Base-by-base conservation (phyloP, 371 early-diverging fungal species). In the Apophysomyces sp. region DNA sequence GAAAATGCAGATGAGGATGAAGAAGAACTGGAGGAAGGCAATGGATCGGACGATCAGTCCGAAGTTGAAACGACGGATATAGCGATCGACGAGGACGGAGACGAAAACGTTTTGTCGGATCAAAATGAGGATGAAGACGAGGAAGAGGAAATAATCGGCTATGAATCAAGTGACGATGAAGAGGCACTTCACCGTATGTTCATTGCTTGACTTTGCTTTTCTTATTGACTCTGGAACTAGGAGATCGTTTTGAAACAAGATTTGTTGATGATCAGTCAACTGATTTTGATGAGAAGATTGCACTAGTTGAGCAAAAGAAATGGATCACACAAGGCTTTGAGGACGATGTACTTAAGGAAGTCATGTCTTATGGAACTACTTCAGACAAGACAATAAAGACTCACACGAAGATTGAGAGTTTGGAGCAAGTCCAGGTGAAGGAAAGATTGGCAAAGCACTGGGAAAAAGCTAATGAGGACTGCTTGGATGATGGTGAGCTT, bases 251-350 rank as follows among this genome's bases (percentile, higher is more conserved):
- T 27, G 73, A 76, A 51, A 16, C 55, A 0, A 83, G 84, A 58
- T 81, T 81, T 58, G 77, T 73, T 2, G 85, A 86, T 54, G 67
- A 76, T n/a, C 76, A 76, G 40, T 65, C 79, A 0, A 69, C 57
- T 15, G 52, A 65, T n/a, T 71, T 83, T 31, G 77, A 81, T 53
- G 69, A 73, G 57, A 71, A 71, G 39, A 77, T 87, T 24, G 70
- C 83, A 0, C 60, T 64, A 13, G 64, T 82, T 52, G 82, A 84
- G 24, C 76, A 86, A 56, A 81, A 81, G 58, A 74, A 81, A 52
- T 74, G 83, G 72, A 58, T 56, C 21, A 37, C 77, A 12, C 58
- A 78, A 26, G 55, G 63, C 7, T 76, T 76, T 32, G 73, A 83
- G 26, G 82, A 82, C 49, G 76, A 80, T 7, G 57, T 70, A 9